Percentiles rank a stretch among this genome's conserved stretches.
Evolutionary conservation across 164 flowering plant species (phyloP).

Genomic region (Vitis amurensis): DNA sequence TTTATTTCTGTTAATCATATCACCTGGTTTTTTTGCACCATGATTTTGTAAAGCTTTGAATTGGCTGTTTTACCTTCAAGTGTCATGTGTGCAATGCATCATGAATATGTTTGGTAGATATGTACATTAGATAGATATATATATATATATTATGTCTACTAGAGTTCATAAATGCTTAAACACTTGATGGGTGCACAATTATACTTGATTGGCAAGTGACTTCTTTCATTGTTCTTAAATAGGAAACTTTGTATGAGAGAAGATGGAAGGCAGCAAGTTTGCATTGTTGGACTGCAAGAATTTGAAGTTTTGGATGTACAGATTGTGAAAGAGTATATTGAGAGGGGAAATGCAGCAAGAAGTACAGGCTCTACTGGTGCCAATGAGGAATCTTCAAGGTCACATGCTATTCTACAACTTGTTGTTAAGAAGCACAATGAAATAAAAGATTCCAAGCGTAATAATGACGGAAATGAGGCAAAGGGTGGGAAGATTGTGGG

Average conservation of each 20-base stretch:
- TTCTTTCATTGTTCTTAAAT: conserved; percentile 18
- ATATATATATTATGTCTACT: background rate
- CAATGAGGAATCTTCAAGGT: conserved; percentile 98
- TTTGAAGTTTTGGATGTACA: conserved; percentile 98
- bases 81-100: background rate
- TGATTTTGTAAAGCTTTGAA: too few species aligned
- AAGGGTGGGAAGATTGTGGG: conserved; percentile 80
- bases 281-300: conserved; percentile 98
- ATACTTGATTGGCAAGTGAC: background rate
- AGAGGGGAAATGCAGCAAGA: conserved; percentile 93
- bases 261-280: conserved; percentile 98
- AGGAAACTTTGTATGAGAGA: conserved; percentile 99
- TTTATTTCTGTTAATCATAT: background rate
- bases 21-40: background rate
- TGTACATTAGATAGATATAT: background rate
- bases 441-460: conserved; percentile 65
- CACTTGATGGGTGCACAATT: conserved; percentile 1
- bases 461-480: conserved; percentile 66
- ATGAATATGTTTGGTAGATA: background rate
- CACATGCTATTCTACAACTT: conserved; percentile 97
- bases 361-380: conserved; percentile 99
- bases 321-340: conserved; percentile 90
- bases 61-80: background rate
- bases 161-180: background rate
- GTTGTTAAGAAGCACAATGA: conserved; percentile 83